Conservation (phyloP, 1,284 basidiomycete species). For the Salmacisia buchloeana region DNA sequence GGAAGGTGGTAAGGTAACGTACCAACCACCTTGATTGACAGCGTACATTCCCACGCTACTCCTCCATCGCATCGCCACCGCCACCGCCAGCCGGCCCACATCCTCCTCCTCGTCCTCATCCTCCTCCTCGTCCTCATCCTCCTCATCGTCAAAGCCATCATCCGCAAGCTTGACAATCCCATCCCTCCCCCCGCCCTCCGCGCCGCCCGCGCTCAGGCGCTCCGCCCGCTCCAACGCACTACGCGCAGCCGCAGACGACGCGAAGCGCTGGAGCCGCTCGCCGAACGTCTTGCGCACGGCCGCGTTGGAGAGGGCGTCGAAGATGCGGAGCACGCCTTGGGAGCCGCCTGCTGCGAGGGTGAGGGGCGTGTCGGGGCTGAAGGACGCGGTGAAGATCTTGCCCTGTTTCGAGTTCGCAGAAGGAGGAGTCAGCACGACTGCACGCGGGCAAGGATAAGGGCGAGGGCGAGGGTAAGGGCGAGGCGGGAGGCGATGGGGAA, state of each 20-base stretch:
- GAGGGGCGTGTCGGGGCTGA: slow-evolving; percentile 89
- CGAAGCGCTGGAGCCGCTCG: slow-evolving; percentile 49
- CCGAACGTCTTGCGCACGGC: slow-evolving; percentile 51
- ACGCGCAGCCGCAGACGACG: too few species aligned
- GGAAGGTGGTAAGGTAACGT: neutral
- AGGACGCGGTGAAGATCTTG: slow-evolving; percentile 84
- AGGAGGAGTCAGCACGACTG: neutral
- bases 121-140: slow-evolving; percentile 16
- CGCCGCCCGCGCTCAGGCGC: slow-evolving; percentile 13
- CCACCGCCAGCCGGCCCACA: too few species aligned
- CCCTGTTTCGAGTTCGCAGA: slow-evolving; percentile 53
- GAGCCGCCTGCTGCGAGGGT: slow-evolving; percentile 90
- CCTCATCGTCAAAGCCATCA: slow-evolving; percentile 25
- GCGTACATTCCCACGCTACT: neutral
- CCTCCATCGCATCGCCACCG: neutral
- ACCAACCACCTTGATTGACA: neutral
- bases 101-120: neutral
- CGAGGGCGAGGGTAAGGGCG: too few species aligned
- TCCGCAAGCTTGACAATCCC: slow-evolving; percentile 28
- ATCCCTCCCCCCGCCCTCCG: slow-evolving; percentile 24
- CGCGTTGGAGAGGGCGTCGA: slow-evolving; percentile 61
- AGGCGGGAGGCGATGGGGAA: slow-evolving; percentile 8
- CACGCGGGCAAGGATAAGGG: slow-evolving; percentile 9
- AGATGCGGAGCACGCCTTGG: slow-evolving; percentile 85
- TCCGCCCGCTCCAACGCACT: too few species aligned